Conservation (phyloP, 1,284 basidiomycete genomes). For the Erythrobasidium hasegawianum region DNA sequence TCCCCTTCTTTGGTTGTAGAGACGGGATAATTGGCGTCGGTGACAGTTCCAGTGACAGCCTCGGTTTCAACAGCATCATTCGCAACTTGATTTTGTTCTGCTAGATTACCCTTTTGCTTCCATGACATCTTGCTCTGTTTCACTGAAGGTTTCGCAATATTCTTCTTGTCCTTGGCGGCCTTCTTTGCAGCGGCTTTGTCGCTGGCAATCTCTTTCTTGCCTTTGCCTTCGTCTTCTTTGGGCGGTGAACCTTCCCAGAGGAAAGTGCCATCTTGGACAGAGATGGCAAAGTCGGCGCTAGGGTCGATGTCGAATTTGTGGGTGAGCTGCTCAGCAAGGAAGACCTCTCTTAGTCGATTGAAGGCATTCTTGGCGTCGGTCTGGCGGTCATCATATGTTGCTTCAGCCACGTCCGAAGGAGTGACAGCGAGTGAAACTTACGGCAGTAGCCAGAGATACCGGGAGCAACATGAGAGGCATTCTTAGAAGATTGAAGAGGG, state of each 20-base stretch:
- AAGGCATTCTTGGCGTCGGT: constrained; percentile 74
- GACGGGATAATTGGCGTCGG: constrained; percentile 28
- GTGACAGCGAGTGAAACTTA: not conserved
- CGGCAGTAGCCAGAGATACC: constrained; percentile 65
- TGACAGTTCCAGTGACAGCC: constrained; percentile 23
- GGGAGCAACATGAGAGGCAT: constrained; percentile 56
- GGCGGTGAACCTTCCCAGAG: constrained; percentile 75
- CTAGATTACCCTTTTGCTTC: constrained; percentile 27
- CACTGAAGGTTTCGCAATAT: constrained; percentile 12
- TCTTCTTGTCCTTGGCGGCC: constrained; percentile 15
- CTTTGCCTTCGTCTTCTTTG: constrained; percentile 40
- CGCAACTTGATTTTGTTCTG: constrained; percentile 28
- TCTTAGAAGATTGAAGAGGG: constrained; percentile 69
- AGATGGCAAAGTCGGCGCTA: constrained; percentile 59
- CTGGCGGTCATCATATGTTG: not conserved
- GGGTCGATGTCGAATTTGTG: constrained; percentile 58
- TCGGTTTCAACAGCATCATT: constrained; percentile 33
- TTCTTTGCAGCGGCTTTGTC: constrained; percentile 44
- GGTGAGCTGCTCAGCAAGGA: constrained; percentile 69
- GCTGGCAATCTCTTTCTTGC: constrained; percentile 44
- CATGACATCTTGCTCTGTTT: constrained; percentile 25
- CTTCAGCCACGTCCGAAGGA: too few relatives aligned
- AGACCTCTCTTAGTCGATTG: constrained; percentile 63
- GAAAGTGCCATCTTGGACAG: constrained; percentile 66
- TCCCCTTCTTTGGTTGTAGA: not conserved